Percentiles rank a stretch among this genome's conserved stretches.
phyloP scores from a whole-genome alignment of 2,329 filamentous ascomycete species.

The Sclerotinia spermophila region DNA sequence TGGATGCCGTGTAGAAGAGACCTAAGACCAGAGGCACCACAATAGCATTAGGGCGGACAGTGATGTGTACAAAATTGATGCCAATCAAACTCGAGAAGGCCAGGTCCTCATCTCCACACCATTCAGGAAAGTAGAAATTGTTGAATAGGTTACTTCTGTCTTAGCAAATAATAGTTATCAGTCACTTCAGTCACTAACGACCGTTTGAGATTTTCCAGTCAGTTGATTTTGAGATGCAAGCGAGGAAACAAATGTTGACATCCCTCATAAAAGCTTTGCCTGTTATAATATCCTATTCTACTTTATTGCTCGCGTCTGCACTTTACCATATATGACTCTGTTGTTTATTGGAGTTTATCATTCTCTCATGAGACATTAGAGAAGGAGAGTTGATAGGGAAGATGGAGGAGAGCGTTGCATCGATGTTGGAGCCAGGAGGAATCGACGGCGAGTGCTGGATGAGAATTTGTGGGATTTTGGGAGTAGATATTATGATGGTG shows the following conservation, averaged over 20 bases:
- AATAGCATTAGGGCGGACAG: background rate
- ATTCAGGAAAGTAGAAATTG: no score
- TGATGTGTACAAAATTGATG: background rate
- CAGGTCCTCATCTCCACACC: background rate
- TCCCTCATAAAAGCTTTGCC: background rate
- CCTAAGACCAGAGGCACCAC: background rate
- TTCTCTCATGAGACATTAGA: no score
- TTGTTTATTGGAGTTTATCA: background rate
- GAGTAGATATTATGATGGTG: background rate
- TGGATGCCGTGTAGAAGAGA: background rate
- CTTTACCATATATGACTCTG: rapidly evolving
- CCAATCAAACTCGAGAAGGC: background rate
- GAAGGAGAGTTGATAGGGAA: background rate
- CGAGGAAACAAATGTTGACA: background rate
- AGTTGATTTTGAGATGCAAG: background rate
- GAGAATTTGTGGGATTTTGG: no score
- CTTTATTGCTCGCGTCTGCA: background rate
- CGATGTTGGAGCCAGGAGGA: no score
- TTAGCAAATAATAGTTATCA: background rate
- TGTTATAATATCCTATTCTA: background rate
- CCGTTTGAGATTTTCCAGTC: background rate
- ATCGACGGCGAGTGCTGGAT: no score
- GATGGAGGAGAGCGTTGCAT: background rate
- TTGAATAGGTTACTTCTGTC: background rate
- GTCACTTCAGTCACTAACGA: background rate